These are phyloP conservation scores for Agrocybe praecox DNA, from an alignment of 768 basidiomycete genomes.

Conservation along the genomic window DNA sequence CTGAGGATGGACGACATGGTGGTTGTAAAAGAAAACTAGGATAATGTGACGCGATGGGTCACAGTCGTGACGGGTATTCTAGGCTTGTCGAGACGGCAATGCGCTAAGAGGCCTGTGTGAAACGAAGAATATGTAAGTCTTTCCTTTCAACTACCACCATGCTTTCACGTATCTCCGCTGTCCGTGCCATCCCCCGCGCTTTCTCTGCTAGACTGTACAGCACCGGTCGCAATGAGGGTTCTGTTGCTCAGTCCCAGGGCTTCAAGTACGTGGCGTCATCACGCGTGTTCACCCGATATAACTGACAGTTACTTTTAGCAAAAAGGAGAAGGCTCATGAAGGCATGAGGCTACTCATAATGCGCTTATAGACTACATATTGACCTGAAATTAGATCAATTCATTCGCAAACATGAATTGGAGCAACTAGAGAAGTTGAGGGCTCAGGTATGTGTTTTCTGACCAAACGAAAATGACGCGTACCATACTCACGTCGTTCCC, in stretches of 20 bases:
- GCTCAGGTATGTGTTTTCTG: constrained; percentile 43
- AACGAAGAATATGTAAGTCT: not conserved
- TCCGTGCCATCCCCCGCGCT: constrained; percentile 43
- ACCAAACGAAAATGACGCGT: not conserved
- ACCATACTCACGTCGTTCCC: not conserved
- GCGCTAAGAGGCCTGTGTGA: not conserved
- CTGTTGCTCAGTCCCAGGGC: constrained; percentile 61
- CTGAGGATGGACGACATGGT: constrained; percentile 73
- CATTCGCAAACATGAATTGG: constrained; percentile 56
- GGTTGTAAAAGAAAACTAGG: constrained; percentile 39
- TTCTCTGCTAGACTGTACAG: constrained; percentile 38
- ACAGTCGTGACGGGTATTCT: constrained; percentile 6
- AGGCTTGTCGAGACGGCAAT: not conserved
- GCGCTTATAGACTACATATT: not conserved
- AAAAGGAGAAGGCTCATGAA: constrained; percentile 76
- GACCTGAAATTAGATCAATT: constrained; percentile 57
- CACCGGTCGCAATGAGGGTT: constrained; percentile 51
- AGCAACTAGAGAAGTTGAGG: constrained; percentile 61
- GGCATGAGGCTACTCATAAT: constrained; percentile 12
- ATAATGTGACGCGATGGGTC: constrained; percentile 41
- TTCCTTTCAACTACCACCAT: constrained; percentile 32
- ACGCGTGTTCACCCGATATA: constrained; percentile 21
- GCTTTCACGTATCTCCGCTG: constrained; percentile 42
- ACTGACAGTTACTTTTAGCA: constrained; percentile 39
- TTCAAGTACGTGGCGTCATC: constrained; percentile 51